phyloP scores from a whole-genome alignment of 495 filamentous ascomycete species.

The Alectoria sarmentosa region DNA sequence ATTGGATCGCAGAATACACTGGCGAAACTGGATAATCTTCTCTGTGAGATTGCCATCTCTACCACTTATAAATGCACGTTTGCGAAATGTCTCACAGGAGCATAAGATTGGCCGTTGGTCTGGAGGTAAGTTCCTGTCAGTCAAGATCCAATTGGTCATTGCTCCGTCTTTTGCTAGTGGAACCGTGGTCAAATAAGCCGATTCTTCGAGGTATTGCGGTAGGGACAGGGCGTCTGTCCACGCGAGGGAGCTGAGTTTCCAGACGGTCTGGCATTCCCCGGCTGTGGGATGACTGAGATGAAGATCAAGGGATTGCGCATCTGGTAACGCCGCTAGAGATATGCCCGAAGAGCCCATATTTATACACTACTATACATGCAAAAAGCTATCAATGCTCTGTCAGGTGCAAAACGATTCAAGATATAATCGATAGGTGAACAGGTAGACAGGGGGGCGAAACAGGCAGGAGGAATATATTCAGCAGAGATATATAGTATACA shows the following conservation, averaged over 20 bases:
- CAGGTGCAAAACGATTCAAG: not conserved
- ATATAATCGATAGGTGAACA: not conserved
- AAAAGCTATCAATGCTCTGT: not conserved
- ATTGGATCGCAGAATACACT: constrained; percentile 24
- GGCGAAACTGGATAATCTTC: constrained; percentile 22
- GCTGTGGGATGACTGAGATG: constrained; percentile 18
- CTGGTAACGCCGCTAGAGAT: constrained; percentile 1
- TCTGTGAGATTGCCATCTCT: constrained; percentile 17
- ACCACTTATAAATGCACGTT: constrained; percentile 15
- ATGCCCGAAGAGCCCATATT: not conserved
- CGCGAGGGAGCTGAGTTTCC: constrained; percentile 8
- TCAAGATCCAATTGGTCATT: constrained; percentile 25
- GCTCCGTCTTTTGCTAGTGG: constrained; percentile 25
- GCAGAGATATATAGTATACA: not conserved
- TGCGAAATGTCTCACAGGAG: constrained; percentile 23
- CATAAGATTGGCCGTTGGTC: constrained; percentile 21
- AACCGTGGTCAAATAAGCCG: constrained; percentile 19
- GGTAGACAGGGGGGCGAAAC: not conserved
- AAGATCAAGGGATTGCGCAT: constrained; percentile 10
- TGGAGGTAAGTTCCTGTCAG: constrained; percentile 12
- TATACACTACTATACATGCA: not conserved
- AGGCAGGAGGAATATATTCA: not conserved
- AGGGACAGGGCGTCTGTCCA: constrained; percentile 20
- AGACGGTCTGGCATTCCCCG: constrained; percentile 13
- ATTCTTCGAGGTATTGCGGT: constrained; percentile 21